A percentile compares a stretch with the other conserved stretches of the same genome.
These are phyloP conservation scores for Coemansia sp. DNA, from an alignment of 192 early-diverging fungal genomes.

Conservation along the genomic window DNA sequence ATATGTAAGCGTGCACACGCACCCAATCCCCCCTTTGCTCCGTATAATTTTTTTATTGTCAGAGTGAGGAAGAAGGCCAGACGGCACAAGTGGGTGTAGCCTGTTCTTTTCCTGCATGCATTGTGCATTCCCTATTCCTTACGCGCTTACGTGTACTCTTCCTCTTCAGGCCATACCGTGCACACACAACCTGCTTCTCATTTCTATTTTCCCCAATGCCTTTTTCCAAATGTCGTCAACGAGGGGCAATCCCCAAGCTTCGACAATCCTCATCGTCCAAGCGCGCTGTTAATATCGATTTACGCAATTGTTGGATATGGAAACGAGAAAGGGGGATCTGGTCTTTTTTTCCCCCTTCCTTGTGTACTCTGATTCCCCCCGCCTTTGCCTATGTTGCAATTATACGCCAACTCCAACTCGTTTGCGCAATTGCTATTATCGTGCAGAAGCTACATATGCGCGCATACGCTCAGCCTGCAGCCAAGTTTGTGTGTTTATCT, in stretches of 20 bases:
- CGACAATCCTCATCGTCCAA: background rate
- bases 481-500: background rate
- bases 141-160: background rate
- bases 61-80: background rate
- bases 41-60: background rate
- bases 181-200: background rate
- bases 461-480: conserved; percentile 1
- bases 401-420: conserved; percentile 4
- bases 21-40: background rate
- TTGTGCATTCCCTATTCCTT: background rate
- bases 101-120: conserved; percentile 2
- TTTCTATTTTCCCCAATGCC: background rate
- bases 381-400: conserved; percentile 1
- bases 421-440: conserved; percentile 9
- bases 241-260: background rate
- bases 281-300: background rate
- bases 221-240: background rate
- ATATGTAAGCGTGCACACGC: conserved; percentile 7
- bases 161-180: background rate
- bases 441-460: conserved; percentile 1
- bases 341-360: background rate
- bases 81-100: background rate
- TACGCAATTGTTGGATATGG: conserved; percentile 12
- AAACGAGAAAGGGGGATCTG: background rate
- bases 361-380: background rate